These are phyloP conservation scores for Talaromyces marneffei DNA, from an alignment of 2,329 filamentous ascomycete species.

Conservation along the genomic window DNA sequence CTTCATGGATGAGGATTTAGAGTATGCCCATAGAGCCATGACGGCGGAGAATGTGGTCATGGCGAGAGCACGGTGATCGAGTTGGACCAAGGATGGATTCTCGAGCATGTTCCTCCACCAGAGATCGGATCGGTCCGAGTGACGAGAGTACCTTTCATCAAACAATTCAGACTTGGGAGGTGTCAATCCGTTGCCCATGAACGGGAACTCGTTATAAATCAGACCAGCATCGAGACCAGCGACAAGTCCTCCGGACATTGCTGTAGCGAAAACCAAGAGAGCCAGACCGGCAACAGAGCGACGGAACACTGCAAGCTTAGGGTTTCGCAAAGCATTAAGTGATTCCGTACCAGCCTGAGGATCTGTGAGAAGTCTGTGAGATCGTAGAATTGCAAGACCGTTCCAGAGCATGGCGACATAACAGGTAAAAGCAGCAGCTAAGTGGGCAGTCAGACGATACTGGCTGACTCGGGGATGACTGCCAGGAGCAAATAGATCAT, in stretches of 20 bases:
- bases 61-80: slow-evolving; percentile 90
- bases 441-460: slow-evolving; percentile 83
- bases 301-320: slow-evolving; percentile 67
- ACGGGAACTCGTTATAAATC: slow-evolving; percentile 98
- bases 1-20: slow-evolving; percentile 61
- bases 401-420: slow-evolving; percentile 93
- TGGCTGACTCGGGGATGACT: slow-evolving; percentile 89
- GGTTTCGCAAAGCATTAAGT: slow-evolving; percentile 58
- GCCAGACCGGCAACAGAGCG: slow-evolving; percentile 65
- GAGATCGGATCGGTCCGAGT: slow-evolving; percentile 70
- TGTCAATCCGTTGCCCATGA: slow-evolving; percentile 79
- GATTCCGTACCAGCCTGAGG: slow-evolving; percentile 57
- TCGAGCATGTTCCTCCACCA: slow-evolving; percentile 98
- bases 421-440: slow-evolving; percentile 84
- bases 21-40: slow-evolving; percentile 73
- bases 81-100: slow-evolving; percentile 91
- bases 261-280: slow-evolving; percentile 76
- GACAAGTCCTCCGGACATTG: slow-evolving; percentile 88
- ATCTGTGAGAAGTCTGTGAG: slow-evolving; percentile 63
- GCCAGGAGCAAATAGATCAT: slow-evolving; percentile 88
- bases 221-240: slow-evolving; percentile 92
- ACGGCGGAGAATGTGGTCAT: slow-evolving; percentile 81
- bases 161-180: slow-evolving; percentile 80
- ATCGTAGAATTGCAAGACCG: slow-evolving; percentile 75
- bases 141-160: slow-evolving; percentile 76